Base-by-base conservation (phyloP, 345 rosid genomes). In the Fremontodendron californicum region DNA sequence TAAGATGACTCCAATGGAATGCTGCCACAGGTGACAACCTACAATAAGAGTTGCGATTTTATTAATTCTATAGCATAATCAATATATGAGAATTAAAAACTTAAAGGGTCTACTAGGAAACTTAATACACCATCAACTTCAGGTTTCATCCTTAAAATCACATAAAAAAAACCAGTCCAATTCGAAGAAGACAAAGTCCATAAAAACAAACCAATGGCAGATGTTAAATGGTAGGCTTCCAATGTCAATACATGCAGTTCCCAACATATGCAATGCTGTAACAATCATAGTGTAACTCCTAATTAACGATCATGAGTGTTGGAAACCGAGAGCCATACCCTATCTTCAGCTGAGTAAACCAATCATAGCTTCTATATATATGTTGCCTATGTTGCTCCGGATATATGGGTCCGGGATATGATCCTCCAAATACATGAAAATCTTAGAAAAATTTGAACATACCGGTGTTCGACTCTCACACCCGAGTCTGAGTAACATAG, bases 11-110 rank as follows among this genome's bases (percentile, higher is more conserved):
- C 98, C 78, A 94, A 78, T n/a, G 98, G 93, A 19, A 88, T 81
- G 78, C 97, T 89, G 77, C 99, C 98, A 83, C 99, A 94, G 43
- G 99, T 94, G 71, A 93, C 97, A 64, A 94, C 96, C 99, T 94
- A 78, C 81, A 84, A 63, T 43, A 76, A 39, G 42, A 62, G 21
- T 31, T 31, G 42, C 5, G 18, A 46, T 27, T 65, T 64, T n/a
- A 64, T 37, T 64, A 64, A 64, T 18, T 37, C 23, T 37, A 35
- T 37, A 19, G 27, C 27, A 18, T 18, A 64, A 39, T 37, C 7
- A 37, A 37, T 9, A 9, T 21, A 40, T 39, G 42, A 65, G 48
- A n/a, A 39, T n/a, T n/a, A 19, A 65, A 7, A 39, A 27, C 37
- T 60, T 25, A n/a, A 4, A 65, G 21, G 15, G 71, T 39, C 18